These are phyloP conservation scores for Geotrichum fermentans DNA, from an alignment of 1,139 yeast genomes.

Conservation along the genomic window DNA sequence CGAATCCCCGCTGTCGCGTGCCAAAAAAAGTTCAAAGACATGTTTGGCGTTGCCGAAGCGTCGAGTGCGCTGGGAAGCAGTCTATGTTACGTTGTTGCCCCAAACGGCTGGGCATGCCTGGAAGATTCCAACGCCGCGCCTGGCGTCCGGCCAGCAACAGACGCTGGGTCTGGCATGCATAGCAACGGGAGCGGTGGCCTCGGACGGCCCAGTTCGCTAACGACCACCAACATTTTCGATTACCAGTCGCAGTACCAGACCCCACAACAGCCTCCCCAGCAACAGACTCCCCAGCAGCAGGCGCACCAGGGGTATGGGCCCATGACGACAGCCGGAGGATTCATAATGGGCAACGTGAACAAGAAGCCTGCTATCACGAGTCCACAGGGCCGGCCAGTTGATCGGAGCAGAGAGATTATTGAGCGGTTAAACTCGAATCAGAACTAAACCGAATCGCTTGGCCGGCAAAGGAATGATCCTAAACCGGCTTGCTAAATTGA, in stretches of 20 bases:
- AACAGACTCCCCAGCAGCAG: no score
- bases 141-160: no score
- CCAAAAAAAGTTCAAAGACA: slow-evolving; percentile 40
- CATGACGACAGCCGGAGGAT: slow-evolving; percentile 7
- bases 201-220: no score
- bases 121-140: no score
- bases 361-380: slow-evolving; percentile 7
- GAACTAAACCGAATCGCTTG: background rate
- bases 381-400: slow-evolving; percentile 6
- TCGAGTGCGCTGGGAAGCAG: slow-evolving; percentile 39
- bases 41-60: slow-evolving; percentile 42
- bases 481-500: no score
- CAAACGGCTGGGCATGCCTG: slow-evolving; percentile 39
- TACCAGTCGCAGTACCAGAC: slow-evolving; percentile 8
- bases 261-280: background rate
- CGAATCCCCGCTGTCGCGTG: slow-evolving; percentile 43
- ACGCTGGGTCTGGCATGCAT: no score
- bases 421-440: no score
- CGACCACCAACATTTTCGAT: no score
- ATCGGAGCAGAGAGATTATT: no score
- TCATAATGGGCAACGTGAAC: slow-evolving; percentile 2
- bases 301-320: slow-evolving; percentile 8
- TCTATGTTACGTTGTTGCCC: slow-evolving; percentile 40
- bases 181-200: no score
- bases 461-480: background rate